Evolutionary conservation across 1,284 basidiomycete species (phyloP), one percentile per base, ranked within the genome.

Genomic region (Cutaneotrichosporon cutaneum): DNA sequence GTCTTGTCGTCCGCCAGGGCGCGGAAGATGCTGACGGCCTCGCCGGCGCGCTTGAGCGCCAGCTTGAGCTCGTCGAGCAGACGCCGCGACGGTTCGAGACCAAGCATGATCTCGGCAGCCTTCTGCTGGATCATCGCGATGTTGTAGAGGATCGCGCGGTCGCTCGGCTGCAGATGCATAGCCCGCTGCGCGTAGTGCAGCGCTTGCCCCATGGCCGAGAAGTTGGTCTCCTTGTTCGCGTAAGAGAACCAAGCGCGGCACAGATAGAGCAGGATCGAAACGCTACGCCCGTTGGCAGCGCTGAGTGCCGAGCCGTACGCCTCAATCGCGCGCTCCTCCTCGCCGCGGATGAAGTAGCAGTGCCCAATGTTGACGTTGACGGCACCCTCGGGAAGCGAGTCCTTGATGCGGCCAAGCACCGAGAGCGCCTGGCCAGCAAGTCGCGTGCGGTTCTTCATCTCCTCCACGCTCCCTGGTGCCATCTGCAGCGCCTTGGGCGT

Each of bases 91-190:
- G 88, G 84, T 2, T 84, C 83, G 22, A 94, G 80, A 1, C 86
- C 83, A 64, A 93, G 87, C 54, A 96, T 80, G 81, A 96, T 85
- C 76, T 96, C 92, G 0, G 91, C 90, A 0, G 90, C 88, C 78
- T 95, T 95, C 77, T 97, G 94, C 77, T 94, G 88, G 39, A 97
- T 92, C 88, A 96, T 93, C 58, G 93, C 94, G 72, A 96, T 90
- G 77, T 97, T 97, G 81, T 94, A 97, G 47, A 90, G 68, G 56
- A 90, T 88, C 6, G 90, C 90, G 71, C 93, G 92, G 81, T 97
- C 94, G 61, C 83, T 84, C 0, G 92, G 92, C 69, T 88, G 86
- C 22, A 92, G 77, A 70, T 90, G 88, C 27, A 89, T 82, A 1
- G 93, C 92, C 90, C 94, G 64, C 73, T 94, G 88, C 16, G 88